A percentile compares a stretch with the other conserved stretches of the same genome.
phyloP scores from a whole-genome alignment of 2,329 filamentous ascomycete species.

The Camillea tinctor region DNA sequence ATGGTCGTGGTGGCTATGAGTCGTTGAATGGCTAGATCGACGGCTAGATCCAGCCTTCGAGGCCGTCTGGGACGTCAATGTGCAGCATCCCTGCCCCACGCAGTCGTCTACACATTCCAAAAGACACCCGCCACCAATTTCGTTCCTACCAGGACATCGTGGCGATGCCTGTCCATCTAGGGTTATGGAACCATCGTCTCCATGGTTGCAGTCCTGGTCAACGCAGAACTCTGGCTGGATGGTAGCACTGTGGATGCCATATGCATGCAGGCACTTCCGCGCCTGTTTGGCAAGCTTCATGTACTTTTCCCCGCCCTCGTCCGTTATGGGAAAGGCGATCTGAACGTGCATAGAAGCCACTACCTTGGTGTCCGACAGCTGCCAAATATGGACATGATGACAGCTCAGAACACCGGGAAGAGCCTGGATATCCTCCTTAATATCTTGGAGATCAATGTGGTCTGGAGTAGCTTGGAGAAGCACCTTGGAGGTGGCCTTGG shows the following conservation, averaged over 20 bases:
- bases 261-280: constrained; percentile 85
- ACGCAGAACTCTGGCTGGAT: constrained; percentile 90
- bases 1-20: constrained; percentile 26
- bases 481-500: constrained; percentile 78
- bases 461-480: constrained; percentile 91
- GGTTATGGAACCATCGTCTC: constrained; percentile 29
- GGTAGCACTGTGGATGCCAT: constrained; percentile 94
- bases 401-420: constrained; percentile 85
- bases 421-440: constrained; percentile 84
- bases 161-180: constrained; percentile 27
- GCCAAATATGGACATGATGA: constrained; percentile 97
- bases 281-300: constrained; percentile 86
- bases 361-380: constrained; percentile 90
- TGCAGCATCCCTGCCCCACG: constrained; percentile 45
- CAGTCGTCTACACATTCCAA: constrained; percentile 53
- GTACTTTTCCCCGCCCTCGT: constrained; percentile 74
- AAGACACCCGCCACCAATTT: constrained; percentile 41
- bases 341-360: constrained; percentile 93
- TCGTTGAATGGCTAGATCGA: constrained; percentile 33
- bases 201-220: constrained; percentile 45
- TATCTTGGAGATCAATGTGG: constrained; percentile 82
- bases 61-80: constrained; percentile 20
- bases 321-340: constrained; percentile 84
- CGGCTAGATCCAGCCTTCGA: constrained; percentile 34
- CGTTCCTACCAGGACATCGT: constrained; percentile 8